A percentile compares a stretch with the other conserved stretches of the same genome.
Conservation (phyloP, 768 basidiomycete species). For the Russula olivacea region DNA sequence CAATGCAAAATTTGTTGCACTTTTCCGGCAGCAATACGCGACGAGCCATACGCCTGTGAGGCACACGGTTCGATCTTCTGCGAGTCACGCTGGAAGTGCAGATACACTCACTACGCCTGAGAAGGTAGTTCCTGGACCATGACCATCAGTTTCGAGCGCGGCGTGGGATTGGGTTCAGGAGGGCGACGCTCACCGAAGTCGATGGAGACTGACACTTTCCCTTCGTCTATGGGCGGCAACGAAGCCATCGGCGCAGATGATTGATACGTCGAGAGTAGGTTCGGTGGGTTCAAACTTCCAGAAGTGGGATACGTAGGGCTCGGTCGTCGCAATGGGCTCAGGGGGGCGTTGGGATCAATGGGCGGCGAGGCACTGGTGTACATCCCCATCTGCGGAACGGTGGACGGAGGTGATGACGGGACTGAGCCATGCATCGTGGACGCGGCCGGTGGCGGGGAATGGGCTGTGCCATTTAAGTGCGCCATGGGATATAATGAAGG, state of each 20-base stretch:
- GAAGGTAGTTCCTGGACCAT: conserved; percentile 67
- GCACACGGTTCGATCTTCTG: neutral
- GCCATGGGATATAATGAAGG: neutral
- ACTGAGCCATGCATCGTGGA: neutral
- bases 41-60: conserved; percentile 74
- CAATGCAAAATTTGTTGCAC: conserved; percentile 82
- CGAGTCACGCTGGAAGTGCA: neutral
- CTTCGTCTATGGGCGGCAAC: conserved; percentile 43
- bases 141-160: conserved; percentile 17
- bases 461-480: neutral
- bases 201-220: conserved; percentile 77
- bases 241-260: conserved; percentile 4
- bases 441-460: conserved; percentile 1
- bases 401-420: conserved; percentile 2
- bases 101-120: conserved; percentile 70
- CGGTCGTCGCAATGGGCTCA: conserved; percentile 17
- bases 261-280: conserved; percentile 16
- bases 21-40: conserved; percentile 70
- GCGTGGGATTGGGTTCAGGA: neutral
- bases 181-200: conserved; percentile 58
- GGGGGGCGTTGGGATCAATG: neutral
- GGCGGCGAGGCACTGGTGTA: conserved; percentile 1
- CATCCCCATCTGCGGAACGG: neutral
- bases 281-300: conserved; percentile 3
- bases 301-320: conserved; percentile 14